Base-by-base conservation (phyloP, 441 rosid genomes). In the Geranium incanum region DNA sequence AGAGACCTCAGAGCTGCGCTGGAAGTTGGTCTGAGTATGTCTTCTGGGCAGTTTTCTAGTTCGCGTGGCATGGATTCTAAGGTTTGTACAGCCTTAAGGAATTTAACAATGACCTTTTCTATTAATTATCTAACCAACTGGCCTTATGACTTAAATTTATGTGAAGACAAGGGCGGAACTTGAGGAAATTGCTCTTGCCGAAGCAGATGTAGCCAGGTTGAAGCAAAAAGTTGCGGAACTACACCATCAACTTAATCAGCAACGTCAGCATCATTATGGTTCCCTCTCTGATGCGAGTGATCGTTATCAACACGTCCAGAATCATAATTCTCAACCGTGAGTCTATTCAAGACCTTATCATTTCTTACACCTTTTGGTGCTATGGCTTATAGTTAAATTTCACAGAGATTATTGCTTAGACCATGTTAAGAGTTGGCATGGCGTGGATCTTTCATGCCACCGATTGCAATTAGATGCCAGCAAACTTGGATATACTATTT, bases 121-220 rank as follows among this genome's bases (percentile, higher is more conserved):
- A 72, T 55, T 62, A 1, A 21, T 38, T n/a, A 33, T 71, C 72
- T 55, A 68, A 55, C 57, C 52, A 18, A 65, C 71, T 59, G 62
- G 45, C 76, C 75, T 82, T 75, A 76, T 81, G 69, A 71, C 71
- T 70, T 73, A 45, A 68, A 75, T 77, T 76, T 75, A 77, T 87
- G 79, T 84, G 83, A 81, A 93, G 97, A 92, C 99, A 63, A 90
- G 89, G 87, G 97, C 94, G 18, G 97, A 95, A 86, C 97, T 95
- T 38, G 97, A 95, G 86, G 99, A 95, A 86, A 94, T 94, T 79
- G 97, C 99, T 81, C 92, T 92, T 78, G 99, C 99, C 57, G 99
- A 95, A 86, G 97, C 95, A 37, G 97, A 95, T 83, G 97, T 95
- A 74, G 97, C 96, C 74, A 87, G 97, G 82, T 82, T 95, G 81